Conservation (phyloP, 106 monocot genomes). For the Apostasia ramifera region DNA sequence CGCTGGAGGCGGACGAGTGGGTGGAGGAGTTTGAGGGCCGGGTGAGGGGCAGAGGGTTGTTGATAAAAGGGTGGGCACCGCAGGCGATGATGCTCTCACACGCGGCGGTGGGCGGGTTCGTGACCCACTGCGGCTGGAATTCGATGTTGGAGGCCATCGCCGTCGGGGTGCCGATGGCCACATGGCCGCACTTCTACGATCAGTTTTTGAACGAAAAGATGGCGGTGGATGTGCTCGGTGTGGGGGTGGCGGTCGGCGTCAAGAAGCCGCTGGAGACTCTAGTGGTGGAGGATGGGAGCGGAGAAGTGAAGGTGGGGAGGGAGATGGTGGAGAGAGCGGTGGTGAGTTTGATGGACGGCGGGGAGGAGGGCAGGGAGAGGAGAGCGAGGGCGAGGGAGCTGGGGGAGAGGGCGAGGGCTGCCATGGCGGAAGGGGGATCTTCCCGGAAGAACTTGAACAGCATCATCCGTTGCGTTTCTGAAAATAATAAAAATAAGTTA, state of each 20-base stretch:
- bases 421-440: not conserved
- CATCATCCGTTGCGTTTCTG: not conserved
- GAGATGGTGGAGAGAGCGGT: not conserved
- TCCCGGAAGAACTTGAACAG: not conserved
- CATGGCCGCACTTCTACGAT: not conserved
- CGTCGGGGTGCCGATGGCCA: not conserved
- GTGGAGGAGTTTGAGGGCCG: not conserved
- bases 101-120: not conserved
- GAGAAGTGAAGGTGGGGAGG: not conserved
- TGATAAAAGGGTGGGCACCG: constrained; percentile 5
- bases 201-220: constrained; percentile 1
- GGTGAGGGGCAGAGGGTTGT: not conserved
- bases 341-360: not conserved
- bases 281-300: not conserved
- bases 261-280: not conserved
- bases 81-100: not conserved
- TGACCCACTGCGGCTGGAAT: constrained; percentile 6
- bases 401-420: not conserved
- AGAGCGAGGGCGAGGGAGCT: not conserved
- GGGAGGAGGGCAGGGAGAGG: constrained; percentile 1
- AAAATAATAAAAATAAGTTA: too few species aligned
- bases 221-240: not conserved
- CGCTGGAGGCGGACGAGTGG: not conserved
- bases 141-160: not conserved
- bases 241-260: not conserved